Conservation (phyloP, 148 eudicot species). For the Rhododendron kiyosumense region DNA sequence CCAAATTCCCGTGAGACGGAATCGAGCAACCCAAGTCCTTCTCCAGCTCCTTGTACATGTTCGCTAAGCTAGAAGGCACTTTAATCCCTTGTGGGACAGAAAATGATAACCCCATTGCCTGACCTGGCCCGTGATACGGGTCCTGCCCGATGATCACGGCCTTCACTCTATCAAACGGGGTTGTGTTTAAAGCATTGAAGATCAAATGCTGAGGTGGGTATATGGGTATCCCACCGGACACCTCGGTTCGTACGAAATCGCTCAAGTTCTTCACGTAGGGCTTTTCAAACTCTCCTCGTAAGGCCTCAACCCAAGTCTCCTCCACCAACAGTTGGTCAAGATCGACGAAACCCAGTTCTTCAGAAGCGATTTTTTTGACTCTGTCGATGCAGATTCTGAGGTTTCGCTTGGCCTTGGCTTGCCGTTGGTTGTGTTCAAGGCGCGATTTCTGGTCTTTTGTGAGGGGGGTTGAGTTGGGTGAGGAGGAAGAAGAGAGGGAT, state of each 20-base stretch:
- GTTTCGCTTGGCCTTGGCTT: constrained; percentile 57
- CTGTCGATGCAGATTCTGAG: constrained; percentile 44
- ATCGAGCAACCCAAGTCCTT: constrained; percentile 79
- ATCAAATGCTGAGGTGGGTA: constrained; percentile 87
- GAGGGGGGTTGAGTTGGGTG: constrained; percentile 10
- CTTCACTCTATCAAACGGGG: constrained; percentile 77
- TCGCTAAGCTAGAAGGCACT: constrained; percentile 77
- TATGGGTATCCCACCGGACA: constrained; percentile 37
- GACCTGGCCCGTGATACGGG: constrained; percentile 98
- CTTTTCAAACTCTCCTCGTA: constrained; percentile 70
- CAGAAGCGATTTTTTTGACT: constrained; percentile 32
- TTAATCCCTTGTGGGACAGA: constrained; percentile 86
- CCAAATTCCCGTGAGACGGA: constrained; percentile 86
- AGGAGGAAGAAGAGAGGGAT: constrained; percentile 6
- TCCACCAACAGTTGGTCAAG: constrained; percentile 81
- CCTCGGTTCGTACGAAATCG: constrained; percentile 63
- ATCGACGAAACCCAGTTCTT: constrained; percentile 41
- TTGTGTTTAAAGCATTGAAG: constrained; percentile 85
- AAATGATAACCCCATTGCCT: constrained; percentile 96
- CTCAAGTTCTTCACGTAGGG: constrained; percentile 65
- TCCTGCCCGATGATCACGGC: constrained; percentile 98
- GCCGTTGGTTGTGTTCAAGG: constrained; percentile 50
- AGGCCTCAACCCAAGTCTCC: constrained; percentile 66
- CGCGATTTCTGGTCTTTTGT: constrained; percentile 50
- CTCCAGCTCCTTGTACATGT: constrained; percentile 88